Conservation (phyloP, 805 yeast species). For the Lachancea dasiensis region DNA sequence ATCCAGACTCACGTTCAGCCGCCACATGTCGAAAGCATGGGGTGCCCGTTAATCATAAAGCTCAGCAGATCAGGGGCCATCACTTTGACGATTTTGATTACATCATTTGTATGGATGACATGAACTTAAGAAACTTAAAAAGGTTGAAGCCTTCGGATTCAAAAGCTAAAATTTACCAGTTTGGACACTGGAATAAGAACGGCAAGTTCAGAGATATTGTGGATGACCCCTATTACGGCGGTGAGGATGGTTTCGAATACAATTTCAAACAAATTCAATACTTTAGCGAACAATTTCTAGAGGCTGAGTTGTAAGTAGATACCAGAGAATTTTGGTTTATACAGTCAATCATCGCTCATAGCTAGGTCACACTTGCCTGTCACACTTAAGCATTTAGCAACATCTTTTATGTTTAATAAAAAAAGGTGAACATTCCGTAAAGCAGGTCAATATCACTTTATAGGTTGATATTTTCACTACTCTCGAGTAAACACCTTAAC, state of each 20-base stretch:
- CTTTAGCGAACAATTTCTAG: slow-evolving; percentile 66
- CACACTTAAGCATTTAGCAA: too few relatives aligned
- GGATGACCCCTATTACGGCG: slow-evolving; percentile 93
- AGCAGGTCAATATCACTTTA: too few relatives aligned
- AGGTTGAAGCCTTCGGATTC: slow-evolving; percentile 46
- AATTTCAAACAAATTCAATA: slow-evolving; percentile 70
- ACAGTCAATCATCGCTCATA: too few relatives aligned
- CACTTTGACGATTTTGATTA: slow-evolving; percentile 60
- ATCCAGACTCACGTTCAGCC: slow-evolving; percentile 72
- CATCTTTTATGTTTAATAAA: too few relatives aligned
- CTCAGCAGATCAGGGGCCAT: slow-evolving; percentile 55
- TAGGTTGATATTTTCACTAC: too few relatives aligned
- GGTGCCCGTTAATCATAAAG: slow-evolving; percentile 67
- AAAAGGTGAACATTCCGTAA: too few relatives aligned
- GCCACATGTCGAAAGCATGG: slow-evolving; percentile 63
- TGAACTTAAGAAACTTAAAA: slow-evolving; percentile 47
- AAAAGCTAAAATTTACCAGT: slow-evolving; percentile 49
- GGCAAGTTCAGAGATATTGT: slow-evolving; percentile 49
- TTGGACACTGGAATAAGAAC: slow-evolving; percentile 76
- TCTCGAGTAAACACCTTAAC: background rate
- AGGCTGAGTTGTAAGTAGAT: slow-evolving; percentile 39
- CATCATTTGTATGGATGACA: slow-evolving; percentile 65
- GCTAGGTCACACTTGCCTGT: too few relatives aligned
- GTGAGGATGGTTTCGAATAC: slow-evolving; percentile 70
- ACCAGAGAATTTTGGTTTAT: too few relatives aligned